A percentile compares a stretch with the other conserved stretches of the same genome.
Conservation (phyloP, 139 green algal genomes). For the Picochlorum sp. region DNA sequence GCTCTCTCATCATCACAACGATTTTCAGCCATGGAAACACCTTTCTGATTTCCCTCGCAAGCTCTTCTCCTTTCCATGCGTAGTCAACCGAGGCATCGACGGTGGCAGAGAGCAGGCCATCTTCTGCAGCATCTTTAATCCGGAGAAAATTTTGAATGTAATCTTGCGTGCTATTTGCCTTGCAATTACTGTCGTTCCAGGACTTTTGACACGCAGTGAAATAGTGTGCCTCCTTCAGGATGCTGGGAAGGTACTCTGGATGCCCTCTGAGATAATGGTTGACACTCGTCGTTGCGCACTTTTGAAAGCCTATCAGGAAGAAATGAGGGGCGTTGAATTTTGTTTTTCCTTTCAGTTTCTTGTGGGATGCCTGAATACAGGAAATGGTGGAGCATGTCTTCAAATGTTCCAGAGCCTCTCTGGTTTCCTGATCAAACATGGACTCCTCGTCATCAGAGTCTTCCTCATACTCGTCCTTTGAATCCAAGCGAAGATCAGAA, state of each 20-base stretch:
- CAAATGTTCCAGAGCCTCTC: background rate
- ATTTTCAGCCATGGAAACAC: conserved; percentile 19
- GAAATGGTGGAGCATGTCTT: conserved; percentile 1
- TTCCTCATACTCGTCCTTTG: too few relatives aligned
- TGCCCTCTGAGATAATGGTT: conserved; percentile 7
- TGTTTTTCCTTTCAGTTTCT: conserved; percentile 4
- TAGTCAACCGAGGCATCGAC: conserved; percentile 7
- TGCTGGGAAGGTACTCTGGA: conserved; percentile 4
- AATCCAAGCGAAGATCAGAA: too few relatives aligned
- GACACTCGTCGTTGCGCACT: conserved; percentile 6
- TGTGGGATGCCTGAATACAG: conserved; percentile 4
- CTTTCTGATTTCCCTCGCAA: conserved; percentile 3
- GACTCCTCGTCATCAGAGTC: too few relatives aligned
- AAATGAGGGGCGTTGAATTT: conserved; percentile 10
- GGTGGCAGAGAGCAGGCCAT: conserved; percentile 2
- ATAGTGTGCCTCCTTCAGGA: conserved; percentile 8
- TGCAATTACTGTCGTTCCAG: conserved; percentile 9
- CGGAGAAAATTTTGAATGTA: conserved; percentile 7
- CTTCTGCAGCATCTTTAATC: conserved; percentile 4
- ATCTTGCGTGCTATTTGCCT: background rate
- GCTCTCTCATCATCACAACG: conserved; percentile 12
- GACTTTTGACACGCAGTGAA: conserved; percentile 11
- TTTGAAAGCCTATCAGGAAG: conserved; percentile 12
- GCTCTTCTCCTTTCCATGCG: conserved; percentile 9
- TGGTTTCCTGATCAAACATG: background rate